Evolutionary conservation across 768 basidiomycete genomes (phyloP).

Genomic region (Porpolomopsis calyptriformis): DNA sequence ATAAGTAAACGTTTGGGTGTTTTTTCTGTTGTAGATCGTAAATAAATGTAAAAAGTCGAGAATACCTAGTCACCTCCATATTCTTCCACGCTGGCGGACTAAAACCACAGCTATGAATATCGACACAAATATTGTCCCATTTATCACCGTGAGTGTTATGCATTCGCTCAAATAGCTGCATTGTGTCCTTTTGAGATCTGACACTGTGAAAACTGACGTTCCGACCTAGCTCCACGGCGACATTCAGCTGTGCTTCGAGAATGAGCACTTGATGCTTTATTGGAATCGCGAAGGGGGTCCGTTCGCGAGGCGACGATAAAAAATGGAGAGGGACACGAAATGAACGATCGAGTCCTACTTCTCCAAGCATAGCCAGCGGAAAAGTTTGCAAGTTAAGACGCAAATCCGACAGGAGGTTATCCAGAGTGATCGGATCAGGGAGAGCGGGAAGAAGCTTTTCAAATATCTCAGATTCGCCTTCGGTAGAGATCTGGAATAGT

Average conservation of each 20-base stretch:
- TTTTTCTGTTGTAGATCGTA: constrained; percentile 35
- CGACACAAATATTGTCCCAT: constrained; percentile 66
- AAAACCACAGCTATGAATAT: constrained; percentile 85
- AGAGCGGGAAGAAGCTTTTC: constrained; percentile 48
- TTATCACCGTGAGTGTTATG: constrained; percentile 41
- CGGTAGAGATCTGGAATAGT: constrained; percentile 42
- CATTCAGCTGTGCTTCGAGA: constrained; percentile 72
- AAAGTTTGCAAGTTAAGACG: constrained; percentile 48
- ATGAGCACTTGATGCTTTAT: constrained; percentile 71
- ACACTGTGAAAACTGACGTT: constrained; percentile 87
- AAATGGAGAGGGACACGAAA: constrained; percentile 63
- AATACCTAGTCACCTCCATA: constrained; percentile 49
- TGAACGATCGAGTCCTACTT: constrained; percentile 81
- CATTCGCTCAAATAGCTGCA: constrained; percentile 55
- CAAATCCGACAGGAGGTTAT: constrained; percentile 48
- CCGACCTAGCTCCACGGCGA: constrained; percentile 71
- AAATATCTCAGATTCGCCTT: constrained; percentile 30
- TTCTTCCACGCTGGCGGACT: constrained; percentile 64
- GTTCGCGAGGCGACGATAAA: constrained; percentile 34
- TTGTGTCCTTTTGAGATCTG: constrained; percentile 57
- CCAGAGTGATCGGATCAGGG: constrained; percentile 61
- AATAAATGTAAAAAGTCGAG: not conserved
- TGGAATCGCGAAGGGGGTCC: constrained; percentile 73
- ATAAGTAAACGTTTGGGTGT: constrained; percentile 74
- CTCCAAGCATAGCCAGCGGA: constrained; percentile 76